Conservation (phyloP, 1,139 yeast species). For the Nadsonia starkeyi-henricii region DNA sequence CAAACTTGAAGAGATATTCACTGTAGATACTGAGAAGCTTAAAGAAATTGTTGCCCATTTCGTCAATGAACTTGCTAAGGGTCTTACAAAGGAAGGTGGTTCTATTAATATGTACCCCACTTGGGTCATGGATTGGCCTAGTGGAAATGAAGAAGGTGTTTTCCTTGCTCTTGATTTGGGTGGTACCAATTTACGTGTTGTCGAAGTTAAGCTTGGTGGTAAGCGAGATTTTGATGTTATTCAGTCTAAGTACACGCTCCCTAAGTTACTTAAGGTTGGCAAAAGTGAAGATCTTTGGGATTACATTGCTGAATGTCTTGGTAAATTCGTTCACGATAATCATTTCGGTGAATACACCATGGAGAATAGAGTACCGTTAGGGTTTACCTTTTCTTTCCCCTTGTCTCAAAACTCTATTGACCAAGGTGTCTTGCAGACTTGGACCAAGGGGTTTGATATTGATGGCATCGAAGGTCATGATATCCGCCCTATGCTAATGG, state of each 20-base stretch:
- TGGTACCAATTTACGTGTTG: constrained; percentile 88
- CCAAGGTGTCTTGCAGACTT: constrained; percentile 77
- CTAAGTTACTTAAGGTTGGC: constrained; percentile 64
- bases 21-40: constrained; percentile 47
- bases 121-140: constrained; percentile 90
- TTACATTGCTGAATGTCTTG: constrained; percentile 74
- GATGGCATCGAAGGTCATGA: constrained; percentile 89
- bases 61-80: constrained; percentile 56
- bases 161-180: constrained; percentile 91
- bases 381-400: constrained; percentile 94
- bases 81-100: constrained; percentile 22
- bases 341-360: constrained; percentile 32
- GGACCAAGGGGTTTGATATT: constrained; percentile 98
- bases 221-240: constrained; percentile 65
- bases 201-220: constrained; percentile 68
- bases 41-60: constrained; percentile 56
- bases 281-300: constrained; percentile 60
- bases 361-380: constrained; percentile 55
- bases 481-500: constrained; percentile 82
- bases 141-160: constrained; percentile 81
- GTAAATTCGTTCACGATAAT: constrained; percentile 43
- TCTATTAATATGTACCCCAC: constrained; percentile 80
- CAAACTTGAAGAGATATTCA: constrained; percentile 47
- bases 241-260: constrained; percentile 67
- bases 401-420: constrained; percentile 74